Evolutionary conservation across 169 alveolate species (phyloP), one percentile per base, ranked within the genome.

Genomic region (Eimeria nieschulzi): DNA sequence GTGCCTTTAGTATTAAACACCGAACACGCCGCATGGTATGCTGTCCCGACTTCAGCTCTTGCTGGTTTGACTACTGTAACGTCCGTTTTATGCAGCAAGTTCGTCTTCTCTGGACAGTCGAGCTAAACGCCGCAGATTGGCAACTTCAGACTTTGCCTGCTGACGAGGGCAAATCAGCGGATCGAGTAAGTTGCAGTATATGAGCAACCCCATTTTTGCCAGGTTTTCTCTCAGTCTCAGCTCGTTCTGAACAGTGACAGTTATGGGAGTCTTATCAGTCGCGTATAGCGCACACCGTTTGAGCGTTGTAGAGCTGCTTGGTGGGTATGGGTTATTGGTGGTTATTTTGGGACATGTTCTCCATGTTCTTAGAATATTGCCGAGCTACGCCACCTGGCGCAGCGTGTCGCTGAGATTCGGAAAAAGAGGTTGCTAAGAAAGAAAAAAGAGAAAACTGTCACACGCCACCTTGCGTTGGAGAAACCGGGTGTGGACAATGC

Each of bases 121-220:
- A 66, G 76, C 76, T 66, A 15, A 6, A 66, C 46, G 76, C 76
- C 15, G 76, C 76, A 10, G 76, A 66, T 15, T 66, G 76, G 76
- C 76, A 66, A 26, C 39, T 66, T 6, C 76, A 66, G 76, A 19
- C 76, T 7, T 19, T 66, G 76, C 76, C 76, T n/a, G 76, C 76
- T 2, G 76, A 66, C 17, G n/a, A 12, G 23, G n/a, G 15, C 23
- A 12, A 59, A 5, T 59, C 68, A 59, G 68, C 68, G 68, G 68
- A 59, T 19, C 15, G 68, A 19, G 68, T 59, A 19, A 59, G 68
- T 19, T 59, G n/a, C 15, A 33, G 46, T 3, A 33, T 33, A 1
- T 33, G 46, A 33, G 46, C 46, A 33, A 33, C 46, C 46, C 46
- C 46, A 33, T 33, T 1, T 33, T 0, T 33, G 46, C 46, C 6